Percentiles rank a stretch among this genome's conserved stretches.
Evolutionary conservation across 2,329 filamentous ascomycete species (phyloP).

Genomic region (Cercospora brassicicola): DNA sequence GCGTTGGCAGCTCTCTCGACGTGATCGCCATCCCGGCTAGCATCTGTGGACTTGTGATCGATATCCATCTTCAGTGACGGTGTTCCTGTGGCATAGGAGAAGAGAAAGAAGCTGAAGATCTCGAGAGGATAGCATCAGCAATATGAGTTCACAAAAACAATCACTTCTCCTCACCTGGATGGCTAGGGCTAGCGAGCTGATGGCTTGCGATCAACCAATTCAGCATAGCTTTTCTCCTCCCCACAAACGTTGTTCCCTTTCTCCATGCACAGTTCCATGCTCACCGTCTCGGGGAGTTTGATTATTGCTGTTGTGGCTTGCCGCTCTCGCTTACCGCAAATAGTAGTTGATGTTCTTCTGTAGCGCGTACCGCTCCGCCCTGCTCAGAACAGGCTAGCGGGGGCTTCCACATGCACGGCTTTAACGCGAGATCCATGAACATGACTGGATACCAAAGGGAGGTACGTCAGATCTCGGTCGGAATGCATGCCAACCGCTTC

Average conservation of each 20-base stretch:
- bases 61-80: not conserved
- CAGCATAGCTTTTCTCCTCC: not conserved
- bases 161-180: not conserved
- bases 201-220: not conserved
- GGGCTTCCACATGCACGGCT: not conserved
- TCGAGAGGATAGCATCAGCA: not conserved
- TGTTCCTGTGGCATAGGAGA: not conserved
- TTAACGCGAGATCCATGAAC: not conserved
- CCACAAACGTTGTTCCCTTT: not conserved
- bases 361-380: not conserved
- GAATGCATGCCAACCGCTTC: not conserved
- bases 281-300: not conserved
- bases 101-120: not conserved
- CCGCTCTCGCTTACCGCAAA: not conserved
- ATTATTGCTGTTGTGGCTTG: not conserved
- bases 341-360: not conserved
- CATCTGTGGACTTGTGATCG: not conserved
- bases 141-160: not conserved
- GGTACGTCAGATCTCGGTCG: not conserved
- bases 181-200: not conserved
- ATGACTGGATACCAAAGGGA: not conserved
- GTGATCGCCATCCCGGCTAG: slow-evolving; percentile 16
- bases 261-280: not conserved
- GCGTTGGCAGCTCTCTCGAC: slow-evolving; percentile 16
- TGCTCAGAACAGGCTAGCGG: not conserved